Evolutionary conservation across 192 early-diverging fungal genomes (phyloP), one percentile per base, ranked within the genome.

Genomic region (Nowakowskiella sp.): DNA sequence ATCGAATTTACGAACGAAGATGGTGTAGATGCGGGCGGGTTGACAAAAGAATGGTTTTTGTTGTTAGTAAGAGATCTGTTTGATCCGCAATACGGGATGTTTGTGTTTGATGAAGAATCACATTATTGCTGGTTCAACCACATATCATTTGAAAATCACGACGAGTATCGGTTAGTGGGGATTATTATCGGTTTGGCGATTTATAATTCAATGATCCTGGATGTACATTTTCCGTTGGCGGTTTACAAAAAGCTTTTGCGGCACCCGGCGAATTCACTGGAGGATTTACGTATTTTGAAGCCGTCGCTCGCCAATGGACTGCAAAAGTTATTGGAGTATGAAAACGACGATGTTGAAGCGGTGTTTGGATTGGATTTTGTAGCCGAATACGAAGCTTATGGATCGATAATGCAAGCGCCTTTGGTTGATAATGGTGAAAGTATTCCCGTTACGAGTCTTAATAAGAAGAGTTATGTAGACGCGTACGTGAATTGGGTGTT

Each of bases 41-140:
- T 95, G 26, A 88, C 89, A 49, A 93, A 93, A 57, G 92, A 95
- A 70, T 95, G 91, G 70, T 92, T 95, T 55, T 83, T 89, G 47
- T 74, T 93, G 23, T 80, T 93, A 10, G 86, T 93, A 34, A 77
- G 88, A 48, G 88, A 93, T 30, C 73, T 95, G 21, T 91, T 92
- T 67, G 85, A 88, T 53, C 72, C 75, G 6, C 82, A 87, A 57
- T 95, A 89, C 62, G 90, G 92, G 42, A 74, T 68, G 73, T 92
- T 89, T 62, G 70, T 60, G 24, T 87, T 74, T 36, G 86, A 92
- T 55, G 88, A 92, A 31, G 88, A 87, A 47, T 81, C 82, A 33
- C 69, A 74, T n/a, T 72, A 87, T 25, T 83, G 84, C 52, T 95
- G 92, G 92, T 92, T 95, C 53, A 83, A 68, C 48, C 57, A 53